These are phyloP conservation scores for Nymphaea colorata DNA, from an alignment of 164 flowering plant genomes.

Conservation along the genomic window DNA sequence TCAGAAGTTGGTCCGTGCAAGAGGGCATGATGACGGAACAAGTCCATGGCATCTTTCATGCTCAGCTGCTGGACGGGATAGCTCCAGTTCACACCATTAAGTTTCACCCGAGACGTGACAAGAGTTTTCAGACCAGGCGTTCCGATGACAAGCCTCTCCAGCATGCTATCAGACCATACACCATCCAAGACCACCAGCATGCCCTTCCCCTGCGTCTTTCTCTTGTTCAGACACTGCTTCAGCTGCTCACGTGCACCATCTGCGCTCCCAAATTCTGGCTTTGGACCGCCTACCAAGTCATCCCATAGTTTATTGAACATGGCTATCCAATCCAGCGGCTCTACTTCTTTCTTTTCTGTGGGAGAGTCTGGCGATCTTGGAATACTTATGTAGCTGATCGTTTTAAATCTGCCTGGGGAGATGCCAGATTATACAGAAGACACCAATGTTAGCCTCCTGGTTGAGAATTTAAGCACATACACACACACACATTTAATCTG, in stretches of 20 bases:
- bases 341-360: too few relatives aligned
- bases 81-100: constrained; percentile 4
- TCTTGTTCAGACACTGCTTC: neutral
- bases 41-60: constrained; percentile 10
- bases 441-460: too few relatives aligned
- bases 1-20: neutral
- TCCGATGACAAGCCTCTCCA: constrained; percentile 36
- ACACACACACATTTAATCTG: too few relatives aligned
- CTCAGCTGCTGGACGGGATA: constrained; percentile 44
- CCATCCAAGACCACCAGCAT: constrained; percentile 61
- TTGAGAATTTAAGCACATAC: too few relatives aligned
- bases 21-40: neutral
- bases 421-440: too few relatives aligned
- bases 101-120: constrained; percentile 35
- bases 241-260: neutral
- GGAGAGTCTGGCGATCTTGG: neutral
- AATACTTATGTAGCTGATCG: neutral
- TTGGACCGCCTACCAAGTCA: neutral
- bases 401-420: neutral
- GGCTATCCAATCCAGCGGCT: neutral
- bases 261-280: neutral
- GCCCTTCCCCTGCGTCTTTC: neutral
- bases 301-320: neutral
- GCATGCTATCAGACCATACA: constrained; percentile 36
- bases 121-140: constrained; percentile 65